Percentiles rank a stretch among this genome's conserved stretches.
Conservation (phyloP, 768 basidiomycete genomes). For the Russula emetica region DNA sequence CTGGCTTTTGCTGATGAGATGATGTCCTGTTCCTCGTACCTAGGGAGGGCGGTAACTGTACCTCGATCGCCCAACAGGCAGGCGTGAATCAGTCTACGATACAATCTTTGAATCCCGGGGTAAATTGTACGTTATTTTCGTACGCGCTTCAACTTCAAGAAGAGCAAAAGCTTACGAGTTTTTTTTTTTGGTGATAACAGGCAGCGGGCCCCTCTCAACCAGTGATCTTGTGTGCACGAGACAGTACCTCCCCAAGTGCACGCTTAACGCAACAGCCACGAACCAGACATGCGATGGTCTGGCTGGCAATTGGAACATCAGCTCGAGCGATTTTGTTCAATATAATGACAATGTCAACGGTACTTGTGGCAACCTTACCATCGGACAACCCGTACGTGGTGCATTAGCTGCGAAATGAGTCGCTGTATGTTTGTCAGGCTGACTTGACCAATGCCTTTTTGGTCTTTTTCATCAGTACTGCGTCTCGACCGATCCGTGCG, state of each 20-base stretch:
- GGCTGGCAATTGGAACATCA: not conserved
- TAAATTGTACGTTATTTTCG: conserved; percentile 3
- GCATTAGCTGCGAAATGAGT: too few species aligned
- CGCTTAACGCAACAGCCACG: conserved; percentile 20
- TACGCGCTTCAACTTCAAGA: not conserved
- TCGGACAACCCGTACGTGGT: conserved; percentile 13
- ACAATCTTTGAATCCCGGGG: conserved; percentile 5
- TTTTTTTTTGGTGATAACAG: not conserved
- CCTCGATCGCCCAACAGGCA: not conserved
- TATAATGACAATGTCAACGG: conserved; percentile 18
- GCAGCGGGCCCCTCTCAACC: not conserved
- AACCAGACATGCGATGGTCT: conserved; percentile 1
- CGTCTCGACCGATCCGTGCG: conserved; percentile 6
- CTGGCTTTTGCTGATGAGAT: not conserved
- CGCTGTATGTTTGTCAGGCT: not conserved
- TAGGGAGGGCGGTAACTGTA: conserved; percentile 1
- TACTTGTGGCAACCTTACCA: conserved; percentile 10
- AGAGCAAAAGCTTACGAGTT: not conserved
- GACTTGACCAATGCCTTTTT: not conserved
- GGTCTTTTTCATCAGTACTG: conserved; percentile 11
- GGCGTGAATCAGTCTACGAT: not conserved
- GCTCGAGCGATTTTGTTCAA: not conserved
- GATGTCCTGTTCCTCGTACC: not conserved
- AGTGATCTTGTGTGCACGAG: not conserved
- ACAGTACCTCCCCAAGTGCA: conserved; percentile 6